Evolutionary conservation across 176 grass and related monocot genomes (phyloP).

Genomic region (Phoenix dactylifera): DNA sequence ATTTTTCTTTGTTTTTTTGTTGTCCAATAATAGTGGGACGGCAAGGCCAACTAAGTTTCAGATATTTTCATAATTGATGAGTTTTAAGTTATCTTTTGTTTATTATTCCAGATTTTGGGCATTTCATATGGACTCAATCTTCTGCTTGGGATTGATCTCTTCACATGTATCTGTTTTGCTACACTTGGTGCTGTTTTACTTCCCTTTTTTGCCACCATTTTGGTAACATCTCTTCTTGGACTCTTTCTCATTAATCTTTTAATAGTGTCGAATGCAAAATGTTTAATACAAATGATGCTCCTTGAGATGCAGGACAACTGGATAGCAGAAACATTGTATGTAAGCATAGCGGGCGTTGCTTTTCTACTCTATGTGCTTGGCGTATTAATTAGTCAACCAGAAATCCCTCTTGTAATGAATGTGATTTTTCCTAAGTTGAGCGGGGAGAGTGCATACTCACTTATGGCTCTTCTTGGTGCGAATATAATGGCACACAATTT

Average conservation of each 20-base stretch:
- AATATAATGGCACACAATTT: conserved; percentile 99
- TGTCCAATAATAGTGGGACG: too few species aligned
- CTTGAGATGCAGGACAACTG: conserved; percentile 45
- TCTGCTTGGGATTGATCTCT: conserved; percentile 59
- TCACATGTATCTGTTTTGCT: conserved; percentile 61
- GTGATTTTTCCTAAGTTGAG: conserved; percentile 82
- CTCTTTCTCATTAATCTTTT: too few species aligned
- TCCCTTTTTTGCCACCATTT: conserved; percentile 45
- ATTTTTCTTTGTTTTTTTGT: too few species aligned
- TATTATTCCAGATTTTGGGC: conserved; percentile 75
- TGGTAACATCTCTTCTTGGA: conserved; percentile 38
- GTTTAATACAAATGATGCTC: conserved; percentile 15
- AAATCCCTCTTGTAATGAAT: conserved; percentile 65
- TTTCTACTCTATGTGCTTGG: conserved; percentile 87
- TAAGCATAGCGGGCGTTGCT: conserved; percentile 56
- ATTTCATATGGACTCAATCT: conserved; percentile 81
- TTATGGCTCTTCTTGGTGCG: conserved; percentile 96
- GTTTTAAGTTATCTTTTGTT: too few species aligned
- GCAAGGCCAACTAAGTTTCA: too few species aligned
- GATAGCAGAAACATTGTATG: conserved; percentile 44
- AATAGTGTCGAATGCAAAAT: background rate
- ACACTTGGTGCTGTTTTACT: conserved; percentile 53
- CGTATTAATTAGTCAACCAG: conserved; percentile 76
- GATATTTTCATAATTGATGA: too few species aligned
- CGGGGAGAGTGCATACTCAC: conserved; percentile 81